Percentiles rank a stretch among this genome's conserved stretches.
phyloP scores from a whole-genome alignment of 192 early-diverging fungal genomes.

The Mortierella hygrophila region DNA sequence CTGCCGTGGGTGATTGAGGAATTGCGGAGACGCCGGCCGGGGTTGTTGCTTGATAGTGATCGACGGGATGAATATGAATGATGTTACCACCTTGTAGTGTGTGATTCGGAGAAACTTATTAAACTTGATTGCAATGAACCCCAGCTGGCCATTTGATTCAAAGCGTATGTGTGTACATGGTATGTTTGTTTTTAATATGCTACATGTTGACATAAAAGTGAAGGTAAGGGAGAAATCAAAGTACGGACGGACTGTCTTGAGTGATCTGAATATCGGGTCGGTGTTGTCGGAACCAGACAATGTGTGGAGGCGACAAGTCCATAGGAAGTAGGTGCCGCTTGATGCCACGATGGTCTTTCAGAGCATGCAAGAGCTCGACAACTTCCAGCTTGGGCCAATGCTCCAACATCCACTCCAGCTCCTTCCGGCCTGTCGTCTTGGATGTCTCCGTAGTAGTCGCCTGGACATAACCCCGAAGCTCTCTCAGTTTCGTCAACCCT shows the following conservation, averaged over 20 bases:
- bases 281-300: background rate
- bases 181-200: background rate
- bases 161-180: background rate
- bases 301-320: background rate
- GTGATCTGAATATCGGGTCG: background rate
- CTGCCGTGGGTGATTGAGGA: no score
- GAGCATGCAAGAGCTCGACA: background rate
- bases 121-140: background rate
- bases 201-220: no score
- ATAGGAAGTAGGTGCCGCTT: background rate
- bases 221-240: background rate
- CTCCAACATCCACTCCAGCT: background rate
- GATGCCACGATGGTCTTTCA: background rate
- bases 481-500: background rate
- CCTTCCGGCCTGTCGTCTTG: background rate
- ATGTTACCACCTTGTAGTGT: no score
- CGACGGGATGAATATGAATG: no score
- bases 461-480: background rate
- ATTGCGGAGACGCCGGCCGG: no score
- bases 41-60: no score
- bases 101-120: background rate
- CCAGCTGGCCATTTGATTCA: background rate
- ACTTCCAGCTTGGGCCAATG: background rate
- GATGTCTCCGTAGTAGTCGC: background rate
- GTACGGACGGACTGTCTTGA: background rate